Evolutionary conservation across 2,329 filamentous ascomycete species (phyloP).

Genomic region (Botrytis sinoallii): DNA sequence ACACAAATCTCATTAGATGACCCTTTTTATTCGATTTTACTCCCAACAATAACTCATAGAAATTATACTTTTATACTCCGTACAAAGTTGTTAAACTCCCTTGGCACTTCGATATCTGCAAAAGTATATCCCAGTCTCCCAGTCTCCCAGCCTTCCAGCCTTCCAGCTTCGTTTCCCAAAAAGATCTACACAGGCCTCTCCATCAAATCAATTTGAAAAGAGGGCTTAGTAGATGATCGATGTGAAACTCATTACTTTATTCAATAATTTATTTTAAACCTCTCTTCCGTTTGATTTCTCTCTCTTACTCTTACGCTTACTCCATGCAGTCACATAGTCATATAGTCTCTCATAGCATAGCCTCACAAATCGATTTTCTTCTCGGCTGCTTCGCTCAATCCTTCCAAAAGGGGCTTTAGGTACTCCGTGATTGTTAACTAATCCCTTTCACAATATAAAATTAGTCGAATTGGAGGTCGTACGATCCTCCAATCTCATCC

Average conservation of each 20-base stretch:
- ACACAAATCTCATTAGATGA: not conserved
- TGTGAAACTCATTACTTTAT: not conserved
- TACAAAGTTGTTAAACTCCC: not conserved
- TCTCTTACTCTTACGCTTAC: not conserved
- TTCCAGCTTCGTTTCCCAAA: not conserved
- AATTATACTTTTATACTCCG: not conserved
- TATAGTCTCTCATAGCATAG: not conserved
- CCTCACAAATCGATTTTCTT: not conserved
- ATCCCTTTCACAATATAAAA: not conserved
- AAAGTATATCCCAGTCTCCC: not conserved
- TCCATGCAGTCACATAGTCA: not conserved
- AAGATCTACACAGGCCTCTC: slow-evolving; percentile 13
- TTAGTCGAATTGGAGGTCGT: not conserved
- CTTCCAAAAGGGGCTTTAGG: not conserved
- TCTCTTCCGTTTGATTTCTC: not conserved
- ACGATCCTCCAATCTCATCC: not conserved
- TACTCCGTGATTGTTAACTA: not conserved
- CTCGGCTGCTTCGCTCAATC: slow-evolving; percentile 2
- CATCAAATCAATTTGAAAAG: slow-evolving; percentile 11
- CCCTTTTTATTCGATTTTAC: not conserved
- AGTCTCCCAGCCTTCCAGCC: not conserved
- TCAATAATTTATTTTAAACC: not conserved
- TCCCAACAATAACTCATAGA: not conserved
- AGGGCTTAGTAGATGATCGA: not conserved
- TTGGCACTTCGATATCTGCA: not conserved